phyloP scores from a whole-genome alignment of 441 rosid species.

The Codiaeum variegatum region DNA sequence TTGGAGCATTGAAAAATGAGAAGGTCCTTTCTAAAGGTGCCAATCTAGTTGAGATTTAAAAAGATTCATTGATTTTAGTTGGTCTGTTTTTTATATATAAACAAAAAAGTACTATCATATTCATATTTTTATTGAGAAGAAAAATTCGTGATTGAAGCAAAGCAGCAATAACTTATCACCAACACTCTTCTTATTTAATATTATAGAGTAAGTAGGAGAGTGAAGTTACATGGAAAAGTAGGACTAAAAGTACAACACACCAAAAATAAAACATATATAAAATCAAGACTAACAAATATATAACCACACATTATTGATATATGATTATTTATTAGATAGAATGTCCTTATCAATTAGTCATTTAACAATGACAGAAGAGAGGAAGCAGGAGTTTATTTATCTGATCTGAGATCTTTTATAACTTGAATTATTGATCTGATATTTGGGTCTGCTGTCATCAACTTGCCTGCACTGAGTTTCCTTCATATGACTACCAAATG shows the following conservation, averaged over 20 bases:
- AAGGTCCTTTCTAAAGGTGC: too few species aligned
- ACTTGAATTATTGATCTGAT: slow-evolving; percentile 40
- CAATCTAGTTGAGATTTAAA: too few species aligned
- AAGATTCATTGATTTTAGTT: too few species aligned
- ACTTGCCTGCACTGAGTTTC: slow-evolving; percentile 37
- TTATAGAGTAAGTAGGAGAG: not conserved
- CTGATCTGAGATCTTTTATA: slow-evolving; percentile 55
- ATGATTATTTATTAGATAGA: not conserved
- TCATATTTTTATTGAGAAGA: too few species aligned
- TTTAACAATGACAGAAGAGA: slow-evolving; percentile 73
- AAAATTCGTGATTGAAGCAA: too few species aligned
- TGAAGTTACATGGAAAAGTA: not conserved
- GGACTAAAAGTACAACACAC: not conserved
- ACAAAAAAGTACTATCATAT: too few species aligned
- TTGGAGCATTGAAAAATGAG: too few species aligned
- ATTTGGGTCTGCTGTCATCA: slow-evolving; percentile 46
- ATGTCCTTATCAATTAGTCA: not conserved
- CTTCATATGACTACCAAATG: slow-evolving; percentile 23
- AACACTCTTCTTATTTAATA: not conserved
- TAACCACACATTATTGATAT: not conserved
- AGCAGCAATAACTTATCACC: too few species aligned
- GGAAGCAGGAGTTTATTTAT: slow-evolving; percentile 49
- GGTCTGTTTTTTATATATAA: too few species aligned
- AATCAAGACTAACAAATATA: not conserved
- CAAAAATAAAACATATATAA: not conserved